These are phyloP conservation scores for Brassica cretica DNA, from an alignment of 345 rosid species.

Conservation along the genomic window DNA sequence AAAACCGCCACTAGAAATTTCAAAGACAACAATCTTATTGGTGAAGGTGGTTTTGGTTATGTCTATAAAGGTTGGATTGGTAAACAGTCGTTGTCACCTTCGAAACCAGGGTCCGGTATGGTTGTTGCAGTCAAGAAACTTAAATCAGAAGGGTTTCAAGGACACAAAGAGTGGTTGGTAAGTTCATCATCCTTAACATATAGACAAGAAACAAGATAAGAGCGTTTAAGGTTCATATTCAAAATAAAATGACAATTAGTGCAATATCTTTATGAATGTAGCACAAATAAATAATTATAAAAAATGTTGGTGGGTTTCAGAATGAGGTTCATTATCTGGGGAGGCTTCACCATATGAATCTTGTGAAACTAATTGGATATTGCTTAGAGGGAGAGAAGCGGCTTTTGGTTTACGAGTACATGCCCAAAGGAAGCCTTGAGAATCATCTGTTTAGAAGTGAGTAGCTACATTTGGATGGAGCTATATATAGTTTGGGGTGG, in stretches of 20 bases:
- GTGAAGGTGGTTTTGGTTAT: constrained; percentile 89
- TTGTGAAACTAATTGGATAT: constrained; percentile 82
- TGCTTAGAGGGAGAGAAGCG: constrained; percentile 64
- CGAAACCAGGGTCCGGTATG: constrained; percentile 80
- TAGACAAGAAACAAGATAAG: background rate
- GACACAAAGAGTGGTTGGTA: constrained; percentile 82
- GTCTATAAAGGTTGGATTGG: constrained; percentile 56
- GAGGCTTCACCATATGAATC: constrained; percentile 69
- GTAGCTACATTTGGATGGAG: constrained; percentile 20
- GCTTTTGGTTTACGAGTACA: constrained; percentile 55
- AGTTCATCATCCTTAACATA: constrained; percentile 31
- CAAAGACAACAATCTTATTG: constrained; percentile 73
- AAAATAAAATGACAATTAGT: background rate
- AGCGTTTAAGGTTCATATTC: background rate
- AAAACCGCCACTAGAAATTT: constrained; percentile 86
- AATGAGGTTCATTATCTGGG: constrained; percentile 82
- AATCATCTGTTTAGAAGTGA: constrained; percentile 84
- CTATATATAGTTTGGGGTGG: background rate
- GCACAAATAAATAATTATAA: background rate
- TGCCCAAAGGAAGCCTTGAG: constrained; percentile 69
- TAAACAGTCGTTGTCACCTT: constrained; percentile 60
- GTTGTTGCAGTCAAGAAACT: constrained; percentile 91
- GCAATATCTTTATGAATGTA: background rate
- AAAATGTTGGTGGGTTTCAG: constrained; percentile 38
- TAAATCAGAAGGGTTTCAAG: constrained; percentile 68